Evolutionary conservation across 306 rosid genomes (phyloP).

Genomic region (Oxytropis ochrocephala): DNA sequence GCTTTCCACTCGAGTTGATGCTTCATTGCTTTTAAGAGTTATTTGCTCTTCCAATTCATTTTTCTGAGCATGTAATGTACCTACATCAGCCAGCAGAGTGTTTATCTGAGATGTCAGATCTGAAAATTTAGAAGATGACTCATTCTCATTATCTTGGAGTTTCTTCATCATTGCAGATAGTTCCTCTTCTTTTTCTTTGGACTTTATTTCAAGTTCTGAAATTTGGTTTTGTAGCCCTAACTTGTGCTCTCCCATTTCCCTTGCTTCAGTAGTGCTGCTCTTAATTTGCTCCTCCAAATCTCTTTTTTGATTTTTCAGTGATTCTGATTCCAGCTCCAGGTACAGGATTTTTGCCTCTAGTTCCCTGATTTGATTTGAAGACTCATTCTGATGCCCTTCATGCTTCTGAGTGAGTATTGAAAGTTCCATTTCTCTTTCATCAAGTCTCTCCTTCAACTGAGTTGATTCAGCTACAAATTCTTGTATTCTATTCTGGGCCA

Average conservation of each 20-base stretch:
- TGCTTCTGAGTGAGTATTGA: constrained; percentile 50
- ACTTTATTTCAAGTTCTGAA: constrained; percentile 44
- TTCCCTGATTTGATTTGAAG: constrained; percentile 35
- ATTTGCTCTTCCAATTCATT: constrained; percentile 55
- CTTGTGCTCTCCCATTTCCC: constrained; percentile 42
- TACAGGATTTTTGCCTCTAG: constrained; percentile 24
- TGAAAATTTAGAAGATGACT: constrained; percentile 40
- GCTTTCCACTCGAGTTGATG: constrained; percentile 40
- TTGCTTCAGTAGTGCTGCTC: constrained; percentile 38
- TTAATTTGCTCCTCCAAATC: constrained; percentile 43
- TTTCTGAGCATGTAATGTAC: constrained; percentile 39
- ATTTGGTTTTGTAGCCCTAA: constrained; percentile 32
- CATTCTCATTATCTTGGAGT: constrained; percentile 48
- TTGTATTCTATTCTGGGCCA: constrained; percentile 38
- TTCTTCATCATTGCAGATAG: constrained; percentile 42
- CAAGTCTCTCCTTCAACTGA: constrained; percentile 44
- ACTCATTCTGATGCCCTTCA: constrained; percentile 36
- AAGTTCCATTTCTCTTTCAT: constrained; percentile 45
- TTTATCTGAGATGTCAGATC: constrained; percentile 50
- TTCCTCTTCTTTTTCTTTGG: constrained; percentile 50
- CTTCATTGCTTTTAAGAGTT: constrained; percentile 43
- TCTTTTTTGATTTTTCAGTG: constrained; percentile 37
- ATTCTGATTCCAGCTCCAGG: constrained; percentile 47
- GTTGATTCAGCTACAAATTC: constrained; percentile 43
- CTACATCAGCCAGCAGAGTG: constrained; percentile 40